Percentiles rank a stretch among this genome's conserved stretches.
phyloP scores from a whole-genome alignment of 306 rosid genomes.

The Casuarina cunninghamiana region DNA sequence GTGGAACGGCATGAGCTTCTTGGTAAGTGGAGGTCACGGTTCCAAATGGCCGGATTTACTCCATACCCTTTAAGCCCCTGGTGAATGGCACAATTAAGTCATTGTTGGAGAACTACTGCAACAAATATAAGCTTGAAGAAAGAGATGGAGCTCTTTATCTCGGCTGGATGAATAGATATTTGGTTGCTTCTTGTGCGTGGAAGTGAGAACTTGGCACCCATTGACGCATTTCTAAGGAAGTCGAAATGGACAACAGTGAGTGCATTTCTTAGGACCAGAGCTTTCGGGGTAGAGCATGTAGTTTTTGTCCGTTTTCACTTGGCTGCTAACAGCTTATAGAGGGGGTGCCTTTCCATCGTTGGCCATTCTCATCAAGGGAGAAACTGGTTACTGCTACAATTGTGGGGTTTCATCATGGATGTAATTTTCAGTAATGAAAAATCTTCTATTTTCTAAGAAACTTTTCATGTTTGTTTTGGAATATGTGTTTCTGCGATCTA shows the following conservation, averaged over 20 bases:
- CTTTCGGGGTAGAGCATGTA: neutral
- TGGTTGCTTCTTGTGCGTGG: constrained; percentile 99
- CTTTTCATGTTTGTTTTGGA: neutral
- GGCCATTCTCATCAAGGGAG: constrained; percentile 1
- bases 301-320: neutral
- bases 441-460: neutral
- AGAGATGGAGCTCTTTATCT: constrained; percentile 85
- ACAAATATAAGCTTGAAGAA: constrained; percentile 78
- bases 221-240: constrained; percentile 5
- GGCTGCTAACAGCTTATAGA: constrained; percentile 18
- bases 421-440: neutral
- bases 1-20: constrained; percentile 89
- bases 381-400: constrained; percentile 9
- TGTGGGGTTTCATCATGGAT: neutral
- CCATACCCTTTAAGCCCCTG: constrained; percentile 80
- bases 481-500: neutral
- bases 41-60: constrained; percentile 89
- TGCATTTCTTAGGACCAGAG: neutral
- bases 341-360: constrained; percentile 9
- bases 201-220: constrained; percentile 41
- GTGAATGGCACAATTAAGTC: constrained; percentile 88
- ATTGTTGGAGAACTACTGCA: constrained; percentile 70
- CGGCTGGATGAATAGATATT: constrained; percentile 95
- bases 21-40: constrained; percentile 85
- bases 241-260: too few relatives aligned